A percentile compares a stretch with the other conserved stretches of the same genome.
phyloP scores from a whole-genome alignment of 2,329 filamentous ascomycete genomes.

The Lasiodiplodia gonubiensis region DNA sequence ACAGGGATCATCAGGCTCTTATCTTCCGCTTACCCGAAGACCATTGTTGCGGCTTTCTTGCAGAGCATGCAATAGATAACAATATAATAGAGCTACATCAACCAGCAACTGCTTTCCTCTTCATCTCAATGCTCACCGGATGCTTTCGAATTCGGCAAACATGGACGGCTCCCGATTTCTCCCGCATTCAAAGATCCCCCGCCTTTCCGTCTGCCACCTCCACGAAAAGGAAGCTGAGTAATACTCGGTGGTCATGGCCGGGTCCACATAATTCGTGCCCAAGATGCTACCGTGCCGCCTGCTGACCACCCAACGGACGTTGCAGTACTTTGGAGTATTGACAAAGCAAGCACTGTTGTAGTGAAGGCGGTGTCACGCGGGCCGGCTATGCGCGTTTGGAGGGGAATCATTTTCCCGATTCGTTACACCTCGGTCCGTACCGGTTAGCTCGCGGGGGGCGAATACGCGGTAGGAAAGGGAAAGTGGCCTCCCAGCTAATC shows the following conservation, averaged over 20 bases:
- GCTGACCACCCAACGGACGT: background rate
- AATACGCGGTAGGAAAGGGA: background rate
- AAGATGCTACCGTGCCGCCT: background rate
- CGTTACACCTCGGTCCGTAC: constrained; percentile 4
- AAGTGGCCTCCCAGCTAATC: background rate
- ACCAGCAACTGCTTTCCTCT: background rate
- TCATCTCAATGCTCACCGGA: background rate
- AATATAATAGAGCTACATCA: constrained; percentile 8
- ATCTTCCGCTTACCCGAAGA: constrained; percentile 13
- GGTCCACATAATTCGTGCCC: background rate
- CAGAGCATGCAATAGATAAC: constrained; percentile 21
- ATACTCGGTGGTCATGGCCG: background rate
- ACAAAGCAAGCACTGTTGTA: background rate
- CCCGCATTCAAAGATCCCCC: background rate
- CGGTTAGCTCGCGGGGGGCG: background rate
- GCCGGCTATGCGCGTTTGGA: background rate
- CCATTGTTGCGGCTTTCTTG: constrained; percentile 14
- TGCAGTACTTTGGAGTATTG: background rate
- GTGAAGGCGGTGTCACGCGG: constrained; percentile 5
- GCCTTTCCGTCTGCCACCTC: background rate
- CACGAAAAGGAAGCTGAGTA: background rate
- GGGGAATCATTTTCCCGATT: background rate
- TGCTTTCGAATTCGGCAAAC: background rate
- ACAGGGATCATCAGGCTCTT: background rate
- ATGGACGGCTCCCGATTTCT: background rate